Conservation (phyloP, 768 basidiomycete genomes). For the Mycena pura region DNA sequence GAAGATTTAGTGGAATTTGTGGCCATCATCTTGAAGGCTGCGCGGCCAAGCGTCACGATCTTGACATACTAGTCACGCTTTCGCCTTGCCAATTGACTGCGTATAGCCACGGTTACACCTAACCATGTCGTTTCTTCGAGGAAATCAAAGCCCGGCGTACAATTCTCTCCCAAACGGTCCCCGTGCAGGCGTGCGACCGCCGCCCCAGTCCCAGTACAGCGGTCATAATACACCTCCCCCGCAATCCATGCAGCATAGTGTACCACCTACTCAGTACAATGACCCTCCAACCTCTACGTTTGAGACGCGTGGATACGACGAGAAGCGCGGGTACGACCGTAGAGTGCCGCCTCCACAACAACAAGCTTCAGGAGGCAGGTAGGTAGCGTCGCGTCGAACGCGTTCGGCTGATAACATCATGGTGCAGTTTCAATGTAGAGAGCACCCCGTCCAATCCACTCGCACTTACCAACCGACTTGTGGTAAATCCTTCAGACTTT, state of each 20-base stretch:
- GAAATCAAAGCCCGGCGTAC: slow-evolving; percentile 24
- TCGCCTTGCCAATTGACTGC: slow-evolving; percentile 4
- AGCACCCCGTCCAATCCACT: slow-evolving; percentile 68
- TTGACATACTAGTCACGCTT: too few species aligned
- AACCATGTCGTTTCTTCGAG: slow-evolving; percentile 37
- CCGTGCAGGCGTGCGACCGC: slow-evolving; percentile 43
- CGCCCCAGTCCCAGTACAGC: too few species aligned
- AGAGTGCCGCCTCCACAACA: slow-evolving; percentile 38
- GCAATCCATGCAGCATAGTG: slow-evolving; percentile 48
- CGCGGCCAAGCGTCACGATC: too few species aligned
- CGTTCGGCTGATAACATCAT: slow-evolving; percentile 11
- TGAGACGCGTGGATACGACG: slow-evolving; percentile 52
- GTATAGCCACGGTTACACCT: slow-evolving; percentile 12
- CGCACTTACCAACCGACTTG: slow-evolving; percentile 81
- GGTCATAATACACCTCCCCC: too few species aligned
- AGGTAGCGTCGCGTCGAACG: slow-evolving; percentile 16
- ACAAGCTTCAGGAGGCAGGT: slow-evolving; percentile 33
- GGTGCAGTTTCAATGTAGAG: slow-evolving; percentile 60
- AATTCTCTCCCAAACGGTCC: slow-evolving; percentile 39
- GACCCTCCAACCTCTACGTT: slow-evolving; percentile 57
- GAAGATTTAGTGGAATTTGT: neutral
- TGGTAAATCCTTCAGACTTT: slow-evolving; percentile 84
- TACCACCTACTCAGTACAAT: slow-evolving; percentile 53
- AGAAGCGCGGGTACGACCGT: slow-evolving; percentile 52
- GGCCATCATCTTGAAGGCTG: neutral